Evolutionary conservation across 805 yeast species (phyloP).

Genomic region (Starmerella kuoi): DNA sequence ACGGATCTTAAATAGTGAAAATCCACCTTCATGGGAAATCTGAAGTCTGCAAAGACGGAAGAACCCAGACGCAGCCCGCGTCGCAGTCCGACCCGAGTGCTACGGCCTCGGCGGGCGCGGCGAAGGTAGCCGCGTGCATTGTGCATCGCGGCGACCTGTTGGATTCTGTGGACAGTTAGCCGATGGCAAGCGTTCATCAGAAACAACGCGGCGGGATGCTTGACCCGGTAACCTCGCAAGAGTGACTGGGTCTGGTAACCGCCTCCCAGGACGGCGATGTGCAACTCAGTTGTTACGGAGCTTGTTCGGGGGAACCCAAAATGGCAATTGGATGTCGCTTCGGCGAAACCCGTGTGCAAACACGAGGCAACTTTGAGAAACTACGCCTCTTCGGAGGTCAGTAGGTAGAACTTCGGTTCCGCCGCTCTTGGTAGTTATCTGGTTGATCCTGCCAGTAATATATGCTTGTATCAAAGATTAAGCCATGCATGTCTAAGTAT

Average conservation of each 20-base stretch:
- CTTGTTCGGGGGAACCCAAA: background rate
- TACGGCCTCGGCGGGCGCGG: background rate
- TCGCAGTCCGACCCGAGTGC: background rate
- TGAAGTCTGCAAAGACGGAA: background rate
- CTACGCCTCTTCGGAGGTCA: slow-evolving; percentile 12
- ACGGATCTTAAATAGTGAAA: background rate
- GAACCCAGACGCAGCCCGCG: background rate
- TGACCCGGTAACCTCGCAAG: background rate
- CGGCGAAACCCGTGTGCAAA: background rate
- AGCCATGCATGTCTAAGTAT: slow-evolving; percentile 41
- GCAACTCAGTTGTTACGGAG: background rate
- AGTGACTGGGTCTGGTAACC: background rate
- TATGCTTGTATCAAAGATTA: slow-evolving; percentile 43
- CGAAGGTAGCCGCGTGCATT: background rate
- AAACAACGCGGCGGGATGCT: background rate
- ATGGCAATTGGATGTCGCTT: background rate
- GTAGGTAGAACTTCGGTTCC: background rate
- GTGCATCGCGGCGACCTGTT: background rate
- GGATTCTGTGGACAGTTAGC: background rate
- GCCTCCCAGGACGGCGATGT: background rate
- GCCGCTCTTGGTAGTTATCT: slow-evolving; percentile 28
- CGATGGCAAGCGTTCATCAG: background rate
- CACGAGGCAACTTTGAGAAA: background rate
- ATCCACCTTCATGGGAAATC: background rate
- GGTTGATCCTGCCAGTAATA: slow-evolving; percentile 43